Base-by-base conservation (phyloP, 768 basidiomycete genomes). In the Boletus tomentosulus region DNA sequence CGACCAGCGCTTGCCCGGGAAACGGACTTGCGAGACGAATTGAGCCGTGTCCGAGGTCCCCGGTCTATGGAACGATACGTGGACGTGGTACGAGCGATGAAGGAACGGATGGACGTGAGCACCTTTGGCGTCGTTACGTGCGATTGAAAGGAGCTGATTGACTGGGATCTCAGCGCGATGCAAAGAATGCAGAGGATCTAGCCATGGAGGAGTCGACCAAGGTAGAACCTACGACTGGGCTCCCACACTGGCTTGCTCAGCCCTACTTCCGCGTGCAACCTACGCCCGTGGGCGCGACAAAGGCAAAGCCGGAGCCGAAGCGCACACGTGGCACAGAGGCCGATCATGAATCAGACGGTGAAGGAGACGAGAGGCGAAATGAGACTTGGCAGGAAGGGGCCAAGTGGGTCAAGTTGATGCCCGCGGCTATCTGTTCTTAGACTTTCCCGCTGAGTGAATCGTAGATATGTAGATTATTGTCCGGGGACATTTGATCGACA, bases 231-330 rank as follows among this genome's bases (percentile, higher is more conserved):
- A 62, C 57, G 44, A 81, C 79, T 0, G 81, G 83, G 6, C 67
- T 85, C 39, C 88, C 87, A 0, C 78, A 83, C 60, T 90, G 86
- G 82, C 74, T 86, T 22, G 79, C 81, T 12, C 89, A 92, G 64
- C 88, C 89, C 1, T 83, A 87, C 60, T 77, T 87, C 57, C 66
- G 66, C n/a, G 30, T 44, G 1, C 42, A 41, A 30, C 3, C 48
- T 9, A 16, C 37, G 6, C 11, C 25, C 12, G 10, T 4, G 48
- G 30, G 30, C 9, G 30, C 8, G 8, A 10, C 9, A 31, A 10
- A 31, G 30, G 11, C 16, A 11, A 54, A 28, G 39, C 10, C 39
- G 7, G 54, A 55, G 9, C 30, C 50, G 39, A 63, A 60, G 27
- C 60, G 57, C 11, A 44, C 48, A 31, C 51, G 49, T 22, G 10